Evolutionary conservation across 2,329 filamentous ascomycete genomes (phyloP), one percentile per base, ranked within the genome.

Genomic region (Ilyonectria mors-panacis): DNA sequence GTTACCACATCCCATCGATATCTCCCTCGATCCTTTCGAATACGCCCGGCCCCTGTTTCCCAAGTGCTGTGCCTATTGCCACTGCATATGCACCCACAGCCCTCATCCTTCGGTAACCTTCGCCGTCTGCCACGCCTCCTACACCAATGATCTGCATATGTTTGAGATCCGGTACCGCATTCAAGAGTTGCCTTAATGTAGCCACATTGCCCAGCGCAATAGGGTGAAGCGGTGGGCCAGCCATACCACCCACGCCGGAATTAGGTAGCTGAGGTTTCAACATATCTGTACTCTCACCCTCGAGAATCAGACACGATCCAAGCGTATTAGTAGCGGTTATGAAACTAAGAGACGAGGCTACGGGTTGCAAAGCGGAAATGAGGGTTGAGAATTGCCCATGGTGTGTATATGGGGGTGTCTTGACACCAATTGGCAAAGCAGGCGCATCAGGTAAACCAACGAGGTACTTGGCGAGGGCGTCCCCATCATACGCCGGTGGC

Each of bases 371-470:
- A 0, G 89, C 87, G 0, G 78, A 69, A 2, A 89, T 77, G 15
- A 95, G 79, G 19, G 82, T 83, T 0, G 82, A 76, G 76, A 92
- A 95, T 75, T 95, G 89, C 0, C 85, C 88, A 0, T 86, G 80
- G 75, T 94, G 88, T 0, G 92, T 95, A 73, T 94, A 95, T 0
- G 93, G 93, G 6, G 93, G 93, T 1, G 89, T 91, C 76, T 95
- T 95, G 70, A 95, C 83, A 0, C 93, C 93, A 10, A 85, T 71
- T 2, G 85, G 78, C 17, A 86, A 67, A 7, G 8, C 59, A 6
- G 84, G 80, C 3, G 77, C 68, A 0, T 69, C 45, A 0, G 82
- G 79, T 0, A 92, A 79, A 0, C 81, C 80, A 1, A 72, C 69
- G 2, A 95, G 80, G 68, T 93, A 94, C 6, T 79, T 78, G 0